Percentiles rank a stretch among this genome's conserved stretches.
Conservation (phyloP, 108 stramenopile species). For the Skeletonema tropicum region DNA sequence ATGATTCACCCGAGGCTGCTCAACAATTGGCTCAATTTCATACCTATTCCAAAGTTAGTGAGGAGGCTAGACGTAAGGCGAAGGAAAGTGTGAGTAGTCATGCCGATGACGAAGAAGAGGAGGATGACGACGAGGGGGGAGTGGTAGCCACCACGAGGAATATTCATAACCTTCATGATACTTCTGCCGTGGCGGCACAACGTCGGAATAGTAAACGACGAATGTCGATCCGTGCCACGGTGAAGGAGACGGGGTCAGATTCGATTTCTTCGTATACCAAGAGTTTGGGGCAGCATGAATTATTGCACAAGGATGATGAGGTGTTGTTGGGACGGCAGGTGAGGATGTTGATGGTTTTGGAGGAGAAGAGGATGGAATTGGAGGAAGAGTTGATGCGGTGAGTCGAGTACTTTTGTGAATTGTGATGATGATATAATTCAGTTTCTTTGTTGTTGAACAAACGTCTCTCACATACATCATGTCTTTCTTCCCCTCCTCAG, state of each 20-base stretch:
- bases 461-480: background rate
- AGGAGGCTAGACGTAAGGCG: conserved; percentile 46
- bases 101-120: conserved; percentile 10
- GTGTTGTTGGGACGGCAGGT: conserved; percentile 53
- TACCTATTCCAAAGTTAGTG: conserved; percentile 39
- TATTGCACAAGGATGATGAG: conserved; percentile 56
- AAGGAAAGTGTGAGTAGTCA: conserved; percentile 26
- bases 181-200: background rate
- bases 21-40: conserved; percentile 42
- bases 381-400: conserved; percentile 47
- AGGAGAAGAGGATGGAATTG: conserved; percentile 44
- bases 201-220: conserved; percentile 9
- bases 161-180: background rate
- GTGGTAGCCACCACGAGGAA: background rate
- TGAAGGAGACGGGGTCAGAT: conserved; percentile 64
- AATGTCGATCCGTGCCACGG: conserved; percentile 45
- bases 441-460: background rate
- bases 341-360: conserved; percentile 48
- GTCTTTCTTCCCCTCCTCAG: conserved; percentile 16
- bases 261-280: conserved; percentile 58
- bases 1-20: conserved; percentile 49
- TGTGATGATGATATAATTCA: background rate
- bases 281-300: conserved; percentile 59
- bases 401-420: background rate
- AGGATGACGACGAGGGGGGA: conserved; percentile 8